These are phyloP conservation scores for Candida labiduridarum DNA, from an alignment of 1,139 yeast species.

Conservation along the genomic window DNA sequence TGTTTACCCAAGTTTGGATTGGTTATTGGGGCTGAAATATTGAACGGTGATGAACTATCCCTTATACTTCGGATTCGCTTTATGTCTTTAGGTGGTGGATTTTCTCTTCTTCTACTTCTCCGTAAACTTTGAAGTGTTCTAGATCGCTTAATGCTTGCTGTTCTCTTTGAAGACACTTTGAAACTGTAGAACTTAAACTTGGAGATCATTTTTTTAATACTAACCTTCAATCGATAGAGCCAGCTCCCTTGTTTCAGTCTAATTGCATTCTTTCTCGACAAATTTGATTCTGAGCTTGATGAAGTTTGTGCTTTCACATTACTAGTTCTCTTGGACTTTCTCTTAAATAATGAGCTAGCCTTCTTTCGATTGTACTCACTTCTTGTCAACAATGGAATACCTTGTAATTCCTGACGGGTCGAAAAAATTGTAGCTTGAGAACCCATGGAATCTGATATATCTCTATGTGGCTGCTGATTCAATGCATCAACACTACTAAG, in stretches of 20 bases:
- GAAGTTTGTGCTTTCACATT: conserved; percentile 16
- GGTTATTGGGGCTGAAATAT: conserved; percentile 13
- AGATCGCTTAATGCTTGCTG: conserved; percentile 19
- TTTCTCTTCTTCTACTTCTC: conserved; percentile 22
- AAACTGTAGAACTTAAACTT: conserved; percentile 31
- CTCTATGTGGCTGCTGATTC: conserved; percentile 16
- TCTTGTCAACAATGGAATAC: conserved; percentile 4
- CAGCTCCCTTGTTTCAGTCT: conserved; percentile 35
- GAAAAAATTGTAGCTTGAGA: conserved; percentile 52
- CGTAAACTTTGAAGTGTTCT: conserved; percentile 19
- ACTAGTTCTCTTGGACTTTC: conserved; percentile 14
- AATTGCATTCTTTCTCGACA: conserved; percentile 38
- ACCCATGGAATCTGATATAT: conserved; percentile 43
- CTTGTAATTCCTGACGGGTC: conserved; percentile 27
- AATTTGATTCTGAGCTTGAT: conserved; percentile 17
- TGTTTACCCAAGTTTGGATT: conserved; percentile 33
- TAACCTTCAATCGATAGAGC: conserved; percentile 31
- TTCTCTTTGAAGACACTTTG: conserved; percentile 30
- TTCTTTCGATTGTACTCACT: neutral
- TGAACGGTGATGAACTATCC: neutral
- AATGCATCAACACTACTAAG: neutral
- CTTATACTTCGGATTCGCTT: conserved; percentile 10
- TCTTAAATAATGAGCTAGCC: conserved; percentile 11
- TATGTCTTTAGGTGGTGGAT: conserved; percentile 20
- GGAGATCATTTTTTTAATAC: conserved; percentile 26